Conservation (phyloP, 2,329 filamentous ascomycete species). For the Helminthosporium solani region DNA sequence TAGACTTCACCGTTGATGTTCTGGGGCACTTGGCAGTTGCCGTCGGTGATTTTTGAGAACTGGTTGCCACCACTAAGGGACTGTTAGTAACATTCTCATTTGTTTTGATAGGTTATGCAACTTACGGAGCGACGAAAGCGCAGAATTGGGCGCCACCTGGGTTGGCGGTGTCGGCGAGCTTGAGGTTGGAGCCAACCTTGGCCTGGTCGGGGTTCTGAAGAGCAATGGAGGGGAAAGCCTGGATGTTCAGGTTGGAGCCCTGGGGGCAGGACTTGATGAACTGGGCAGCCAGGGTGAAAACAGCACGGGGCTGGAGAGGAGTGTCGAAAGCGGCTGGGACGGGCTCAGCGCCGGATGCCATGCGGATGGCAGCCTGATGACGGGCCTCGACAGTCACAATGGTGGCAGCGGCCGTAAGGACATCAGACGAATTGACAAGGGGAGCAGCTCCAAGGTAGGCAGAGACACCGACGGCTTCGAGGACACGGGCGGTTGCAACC, state of each 20-base stretch:
- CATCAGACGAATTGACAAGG: slow-evolving; percentile 58
- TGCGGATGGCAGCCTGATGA: slow-evolving; percentile 72
- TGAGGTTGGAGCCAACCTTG: slow-evolving; percentile 41
- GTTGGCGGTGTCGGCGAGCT: slow-evolving; percentile 38
- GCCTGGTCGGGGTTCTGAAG: slow-evolving; percentile 55
- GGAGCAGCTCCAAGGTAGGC: slow-evolving; percentile 70
- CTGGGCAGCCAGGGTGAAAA: slow-evolving; percentile 71
- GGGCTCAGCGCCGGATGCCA: slow-evolving; percentile 58
- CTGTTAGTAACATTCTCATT: slow-evolving; percentile 20
- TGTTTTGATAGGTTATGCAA: slow-evolving; percentile 27
- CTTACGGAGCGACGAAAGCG: slow-evolving; percentile 64
- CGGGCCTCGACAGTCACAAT: slow-evolving; percentile 74
- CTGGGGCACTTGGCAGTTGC: slow-evolving; percentile 62
- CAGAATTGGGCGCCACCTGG: slow-evolving; percentile 57
- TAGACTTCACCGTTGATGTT: slow-evolving; percentile 65
- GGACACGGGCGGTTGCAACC: slow-evolving; percentile 67
- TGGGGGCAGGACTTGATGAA: slow-evolving; percentile 72
- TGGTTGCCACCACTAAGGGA: slow-evolving; percentile 34
- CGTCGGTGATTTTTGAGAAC: slow-evolving; percentile 59
- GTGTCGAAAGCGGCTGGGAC: slow-evolving; percentile 71
- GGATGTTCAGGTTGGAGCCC: slow-evolving; percentile 62
- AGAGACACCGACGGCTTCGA: slow-evolving; percentile 74
- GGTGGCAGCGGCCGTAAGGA: slow-evolving; percentile 66
- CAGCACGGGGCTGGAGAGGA: slow-evolving; percentile 64
- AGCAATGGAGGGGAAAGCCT: slow-evolving; percentile 59